These are phyloP conservation scores for Echinochloa phyllopogon DNA, from an alignment of 176 grass and related monocot genomes.

Conservation along the genomic window DNA sequence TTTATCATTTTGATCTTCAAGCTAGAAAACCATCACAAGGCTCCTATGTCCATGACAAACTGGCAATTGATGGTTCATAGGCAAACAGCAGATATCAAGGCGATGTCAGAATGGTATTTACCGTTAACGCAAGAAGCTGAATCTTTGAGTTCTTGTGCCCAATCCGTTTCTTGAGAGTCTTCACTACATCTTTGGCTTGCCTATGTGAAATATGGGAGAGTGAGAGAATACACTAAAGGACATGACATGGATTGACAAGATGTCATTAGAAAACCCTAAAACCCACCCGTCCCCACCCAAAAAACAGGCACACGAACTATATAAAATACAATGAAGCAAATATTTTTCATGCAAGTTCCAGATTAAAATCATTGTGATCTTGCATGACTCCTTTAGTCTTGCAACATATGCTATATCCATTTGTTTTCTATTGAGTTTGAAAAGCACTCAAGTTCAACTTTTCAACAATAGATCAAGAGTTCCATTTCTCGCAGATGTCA, in stretches of 20 bases:
- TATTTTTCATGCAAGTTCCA: constrained; percentile 13
- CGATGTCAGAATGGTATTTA: constrained; percentile 44
- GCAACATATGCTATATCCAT: not conserved
- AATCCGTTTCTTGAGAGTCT: constrained; percentile 84
- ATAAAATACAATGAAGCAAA: constrained; percentile 15
- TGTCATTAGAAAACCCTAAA: constrained; percentile 18
- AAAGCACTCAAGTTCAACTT: constrained; percentile 27
- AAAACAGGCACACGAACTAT: not conserved
- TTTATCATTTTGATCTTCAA: not conserved
- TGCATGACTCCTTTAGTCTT: not conserved
- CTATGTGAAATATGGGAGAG: constrained; percentile 44
- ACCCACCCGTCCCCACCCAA: not conserved
- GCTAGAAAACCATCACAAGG: not conserved
- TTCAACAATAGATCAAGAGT: constrained; percentile 9
- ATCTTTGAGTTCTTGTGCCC: constrained; percentile 84
- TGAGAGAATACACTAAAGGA: constrained; percentile 27
- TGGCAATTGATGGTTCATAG: constrained; percentile 11
- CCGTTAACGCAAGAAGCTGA: constrained; percentile 82
- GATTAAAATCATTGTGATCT: constrained; percentile 4
- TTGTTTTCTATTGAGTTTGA: constrained; percentile 4
- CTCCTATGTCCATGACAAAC: constrained; percentile 12
- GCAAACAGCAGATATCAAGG: constrained; percentile 7
- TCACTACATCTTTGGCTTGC: constrained; percentile 92
- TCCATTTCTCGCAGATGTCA: not conserved
- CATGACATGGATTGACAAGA: not conserved